Base-by-base conservation (phyloP, 2,329 filamentous ascomycete genomes). In the Leptographium galeiforme region DNA sequence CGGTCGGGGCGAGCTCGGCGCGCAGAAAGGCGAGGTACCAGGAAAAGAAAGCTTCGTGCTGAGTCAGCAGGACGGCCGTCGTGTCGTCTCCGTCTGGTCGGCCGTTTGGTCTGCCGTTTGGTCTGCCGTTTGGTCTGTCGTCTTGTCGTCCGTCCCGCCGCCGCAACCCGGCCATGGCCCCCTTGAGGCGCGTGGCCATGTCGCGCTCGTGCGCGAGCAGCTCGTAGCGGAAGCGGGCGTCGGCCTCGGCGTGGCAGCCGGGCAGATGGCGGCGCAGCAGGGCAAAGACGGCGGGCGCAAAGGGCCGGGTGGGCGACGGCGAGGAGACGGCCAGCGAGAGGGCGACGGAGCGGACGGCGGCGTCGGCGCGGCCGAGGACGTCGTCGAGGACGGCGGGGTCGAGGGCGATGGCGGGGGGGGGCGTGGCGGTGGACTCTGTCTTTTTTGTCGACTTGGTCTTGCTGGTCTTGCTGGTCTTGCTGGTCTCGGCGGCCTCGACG, bases 181-280 rank as follows among this genome's bases (percentile, higher is more conserved):
- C 82, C 58, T 85, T 77, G 6, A 95, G 71, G 45, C 90, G 82
- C 61, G 85, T 83, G 55, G 90, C 79, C 64, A 97, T 80, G 60
- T 84, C 82, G 57, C 87, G 84, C 2, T 85, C 81, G 57, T 87
- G 78, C 30, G 82, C 81, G 32, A 91, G 74, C 2, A 94, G 75
- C 60, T 95, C 88, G 55, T 90, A 85, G 54, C 93, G 81, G 59
- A 90, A 85, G 61, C 91, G 89, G 7, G 91, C 83, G 63, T 96
- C 89, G 0, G 87, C 82, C 57, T 96, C 90, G 4, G 88, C 81
- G 63, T 94, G 85, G 58, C 91, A 81, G 16, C 83, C 77, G 1
- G 78, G 75, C 4, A 97, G 68, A 55, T 87, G 81, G 38, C 70
- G 72, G 52, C 75, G 75, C 2, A 97, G 70, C 13, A 85, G 74